Evolutionary conservation across 306 rosid genomes (phyloP).

Genomic region (Pueraria montana): DNA sequence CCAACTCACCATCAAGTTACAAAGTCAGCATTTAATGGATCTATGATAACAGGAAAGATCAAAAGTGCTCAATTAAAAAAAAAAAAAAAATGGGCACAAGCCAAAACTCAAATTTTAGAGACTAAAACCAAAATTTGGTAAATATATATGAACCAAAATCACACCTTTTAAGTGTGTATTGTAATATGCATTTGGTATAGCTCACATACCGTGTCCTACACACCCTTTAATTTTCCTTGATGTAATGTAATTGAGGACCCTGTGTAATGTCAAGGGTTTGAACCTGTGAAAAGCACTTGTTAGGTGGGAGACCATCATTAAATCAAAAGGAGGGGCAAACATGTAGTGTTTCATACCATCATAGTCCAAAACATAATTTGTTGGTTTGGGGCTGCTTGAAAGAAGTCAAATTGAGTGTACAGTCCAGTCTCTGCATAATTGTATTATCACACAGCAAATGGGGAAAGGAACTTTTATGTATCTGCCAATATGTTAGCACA

Average conservation of each 20-base stretch:
- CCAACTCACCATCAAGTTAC: neutral
- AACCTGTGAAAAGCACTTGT: neutral
- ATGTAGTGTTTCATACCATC: neutral
- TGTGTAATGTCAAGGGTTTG: neutral
- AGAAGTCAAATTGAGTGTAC: neutral
- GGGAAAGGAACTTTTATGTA: neutral
- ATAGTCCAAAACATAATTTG: neutral
- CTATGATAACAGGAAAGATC: neutral
- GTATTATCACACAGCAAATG: neutral
- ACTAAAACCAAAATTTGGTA: neutral
- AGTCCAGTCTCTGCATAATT: neutral
- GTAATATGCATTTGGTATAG: neutral
- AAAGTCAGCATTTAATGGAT: neutral
- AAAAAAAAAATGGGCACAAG: no score
- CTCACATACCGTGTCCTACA: neutral
- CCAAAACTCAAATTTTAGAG: neutral
- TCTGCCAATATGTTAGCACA: neutral
- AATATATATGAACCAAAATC: neutral
- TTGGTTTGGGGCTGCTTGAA: neutral
- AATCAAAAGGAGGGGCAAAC: neutral
- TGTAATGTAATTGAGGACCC: neutral
- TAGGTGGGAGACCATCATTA: neutral
- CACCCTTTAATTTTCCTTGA: neutral
- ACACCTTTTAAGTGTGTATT: neutral
- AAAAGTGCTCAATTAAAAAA: no score